Evolutionary conservation across 768 basidiomycete genomes (phyloP), one percentile per base, ranked within the genome.

Genomic region (Rhodotorula taiwanensis): DNA sequence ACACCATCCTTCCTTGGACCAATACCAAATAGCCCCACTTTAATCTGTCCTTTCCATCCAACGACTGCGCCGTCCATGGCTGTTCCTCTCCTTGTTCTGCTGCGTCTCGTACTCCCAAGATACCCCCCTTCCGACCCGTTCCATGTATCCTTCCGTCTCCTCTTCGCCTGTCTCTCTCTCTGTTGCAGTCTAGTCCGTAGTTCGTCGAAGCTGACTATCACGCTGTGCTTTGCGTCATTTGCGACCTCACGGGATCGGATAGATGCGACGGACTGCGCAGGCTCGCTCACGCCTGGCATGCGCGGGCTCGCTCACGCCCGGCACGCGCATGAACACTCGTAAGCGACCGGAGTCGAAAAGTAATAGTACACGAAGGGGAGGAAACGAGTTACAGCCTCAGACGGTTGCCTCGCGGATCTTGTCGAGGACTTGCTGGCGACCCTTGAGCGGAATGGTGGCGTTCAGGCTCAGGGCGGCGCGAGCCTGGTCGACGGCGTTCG

Each of bases 341-440:
- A n/a, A n/a, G n/a, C n/a, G n/a, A n/a, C n/a, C 13, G 41, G 41
- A 11, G 41, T 11, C 41, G 13, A 41, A 41, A 20, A 41, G 41
- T 41, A 20, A 41, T 11, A 27, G 16, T 52, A 25, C 41, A 25
- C 36, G 49, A n/a, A 6, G 31, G 21, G 20, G 44, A 23, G 23
- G 20, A 14, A 39, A 11, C 30, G 31, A 15, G 13, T 13, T 5
- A 18, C 18, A 36, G 31, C 27, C 44, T 33, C 21, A 58, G 36
- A 39, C 36, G 36, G 36, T 18, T 45, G 50, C 53, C 55, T 65
- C 58, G 34, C 59, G 60, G 42, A 65, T 44, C 50, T 60, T 60
- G 44, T 47, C 23, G 34, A 65, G 41, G 18, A 65, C 31, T 9
- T 20, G 50, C 50, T 60, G 43, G 20, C 64, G 23, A 8, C 54